Evolutionary conservation across 345 rosid genomes (phyloP).

Genomic region (Ailanthus altissimus): DNA sequence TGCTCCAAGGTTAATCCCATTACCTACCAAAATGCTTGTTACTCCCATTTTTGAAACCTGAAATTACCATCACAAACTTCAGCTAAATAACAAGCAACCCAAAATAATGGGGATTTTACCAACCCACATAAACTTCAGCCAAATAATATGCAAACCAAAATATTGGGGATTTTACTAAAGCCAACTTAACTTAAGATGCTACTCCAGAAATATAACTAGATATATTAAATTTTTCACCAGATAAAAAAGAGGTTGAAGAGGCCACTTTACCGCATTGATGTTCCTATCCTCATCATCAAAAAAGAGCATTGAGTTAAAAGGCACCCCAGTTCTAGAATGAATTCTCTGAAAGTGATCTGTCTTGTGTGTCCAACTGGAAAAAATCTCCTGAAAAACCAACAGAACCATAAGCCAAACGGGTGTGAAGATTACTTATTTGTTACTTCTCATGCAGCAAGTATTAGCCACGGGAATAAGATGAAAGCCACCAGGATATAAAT

Average conservation of each 20-base stretch:
- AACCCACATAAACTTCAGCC: background rate
- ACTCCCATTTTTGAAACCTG: conserved; percentile 89
- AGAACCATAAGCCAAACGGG: background rate
- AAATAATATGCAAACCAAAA: background rate
- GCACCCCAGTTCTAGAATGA: conserved; percentile 65
- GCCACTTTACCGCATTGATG: conserved; percentile 52
- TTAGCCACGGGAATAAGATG: background rate
- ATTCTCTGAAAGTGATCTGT: conserved; percentile 85
- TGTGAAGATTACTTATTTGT: background rate
- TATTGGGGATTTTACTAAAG: background rate
- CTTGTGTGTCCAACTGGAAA: conserved; percentile 71
- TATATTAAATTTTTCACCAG: background rate
- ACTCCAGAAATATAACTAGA: background rate
- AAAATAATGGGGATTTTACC: background rate
- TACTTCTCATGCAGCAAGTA: background rate
- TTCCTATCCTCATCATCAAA: conserved; percentile 81
- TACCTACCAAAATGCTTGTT: conserved; percentile 57
- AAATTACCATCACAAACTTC: conserved; percentile 7
- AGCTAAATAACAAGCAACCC: background rate
- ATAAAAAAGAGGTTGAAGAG: background rate
- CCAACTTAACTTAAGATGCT: background rate
- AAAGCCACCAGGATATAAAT: background rate
- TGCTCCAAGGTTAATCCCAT: conserved; percentile 79
- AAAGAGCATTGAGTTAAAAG: conserved; percentile 70
- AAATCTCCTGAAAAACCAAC: conserved; percentile 60